phyloP scores from a whole-genome alignment of 768 basidiomycete species.

The Naematelia encephala region DNA sequence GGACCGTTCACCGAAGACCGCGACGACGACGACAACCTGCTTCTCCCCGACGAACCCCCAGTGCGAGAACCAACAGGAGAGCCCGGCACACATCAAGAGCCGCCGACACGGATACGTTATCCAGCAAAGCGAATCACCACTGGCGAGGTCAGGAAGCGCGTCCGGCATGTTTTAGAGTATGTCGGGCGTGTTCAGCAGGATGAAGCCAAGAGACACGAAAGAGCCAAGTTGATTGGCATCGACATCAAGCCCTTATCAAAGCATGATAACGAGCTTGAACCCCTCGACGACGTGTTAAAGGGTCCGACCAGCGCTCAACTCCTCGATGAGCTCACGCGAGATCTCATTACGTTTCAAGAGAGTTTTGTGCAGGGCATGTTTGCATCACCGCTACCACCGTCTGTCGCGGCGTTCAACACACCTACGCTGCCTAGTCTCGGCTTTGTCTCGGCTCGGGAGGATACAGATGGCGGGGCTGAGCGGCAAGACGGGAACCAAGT shows the following conservation, averaged over 20 bases:
- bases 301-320: constrained; percentile 63
- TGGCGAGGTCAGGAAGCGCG: constrained; percentile 96
- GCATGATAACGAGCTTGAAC: not conserved
- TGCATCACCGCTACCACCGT: constrained; percentile 26
- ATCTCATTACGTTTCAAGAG: constrained; percentile 83
- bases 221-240: constrained; percentile 42
- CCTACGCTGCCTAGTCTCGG: not conserved
- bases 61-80: constrained; percentile 24
- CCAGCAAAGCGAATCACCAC: constrained; percentile 91
- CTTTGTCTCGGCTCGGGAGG: not conserved
- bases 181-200: constrained; percentile 66
- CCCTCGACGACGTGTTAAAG: not conserved
- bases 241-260: constrained; percentile 5
- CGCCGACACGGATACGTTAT: constrained; percentile 72
- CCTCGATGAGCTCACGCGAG: constrained; percentile 89
- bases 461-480: not conserved
- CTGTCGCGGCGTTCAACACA: constrained; percentile 15
- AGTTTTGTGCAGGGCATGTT: constrained; percentile 55
- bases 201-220: constrained; percentile 36
- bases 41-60: constrained; percentile 24
- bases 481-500: not conserved
- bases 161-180: constrained; percentile 84
- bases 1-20: constrained; percentile 40
- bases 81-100: constrained; percentile 43
- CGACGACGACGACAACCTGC: constrained; percentile 27